phyloP scores from a whole-genome alignment of 2,329 filamentous ascomycete genomes.

The Leptographium lundbergii region DNA sequence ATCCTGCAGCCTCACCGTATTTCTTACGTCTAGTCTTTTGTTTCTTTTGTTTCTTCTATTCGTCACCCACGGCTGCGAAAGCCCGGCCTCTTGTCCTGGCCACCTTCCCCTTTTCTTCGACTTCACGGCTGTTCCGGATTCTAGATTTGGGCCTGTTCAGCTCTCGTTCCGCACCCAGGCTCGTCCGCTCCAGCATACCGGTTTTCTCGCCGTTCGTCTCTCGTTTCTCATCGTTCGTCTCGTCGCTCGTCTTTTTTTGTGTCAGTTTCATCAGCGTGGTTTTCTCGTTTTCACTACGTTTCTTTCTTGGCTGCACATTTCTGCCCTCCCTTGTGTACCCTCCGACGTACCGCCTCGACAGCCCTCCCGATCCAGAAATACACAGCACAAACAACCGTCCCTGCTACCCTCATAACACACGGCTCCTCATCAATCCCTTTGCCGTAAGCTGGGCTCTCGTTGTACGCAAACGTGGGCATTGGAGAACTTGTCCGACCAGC shows the following conservation, averaged over 20 bases:
- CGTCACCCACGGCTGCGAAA: neutral
- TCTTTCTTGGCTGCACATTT: neutral
- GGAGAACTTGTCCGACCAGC: slow-evolving; percentile 6
- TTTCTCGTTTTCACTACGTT: slow-evolving; percentile 1
- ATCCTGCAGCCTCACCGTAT: slow-evolving; percentile 5
- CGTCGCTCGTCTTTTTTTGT: neutral
- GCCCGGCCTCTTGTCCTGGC: neutral
- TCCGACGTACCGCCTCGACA: neutral
- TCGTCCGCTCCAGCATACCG: neutral
- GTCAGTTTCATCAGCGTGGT: neutral
- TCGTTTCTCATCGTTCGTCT: neutral
- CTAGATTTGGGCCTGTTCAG: neutral
- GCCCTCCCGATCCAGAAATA: neutral
- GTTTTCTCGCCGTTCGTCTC: neutral
- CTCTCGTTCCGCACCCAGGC: neutral
- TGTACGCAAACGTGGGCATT: slow-evolving; percentile 6
- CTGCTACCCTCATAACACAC: neutral
- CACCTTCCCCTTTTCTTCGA: neutral
- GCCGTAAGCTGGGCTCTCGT: slow-evolving; percentile 4
- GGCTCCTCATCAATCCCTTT: neutral
- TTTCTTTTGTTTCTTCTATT: neutral
- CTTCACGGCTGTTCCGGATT: neutral
- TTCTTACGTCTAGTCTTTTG: slow-evolving; percentile 1
- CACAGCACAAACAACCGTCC: neutral
- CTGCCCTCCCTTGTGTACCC: neutral